Base-by-base conservation (phyloP, 202 grass and related monocot genomes). In the Carex arenaria region DNA sequence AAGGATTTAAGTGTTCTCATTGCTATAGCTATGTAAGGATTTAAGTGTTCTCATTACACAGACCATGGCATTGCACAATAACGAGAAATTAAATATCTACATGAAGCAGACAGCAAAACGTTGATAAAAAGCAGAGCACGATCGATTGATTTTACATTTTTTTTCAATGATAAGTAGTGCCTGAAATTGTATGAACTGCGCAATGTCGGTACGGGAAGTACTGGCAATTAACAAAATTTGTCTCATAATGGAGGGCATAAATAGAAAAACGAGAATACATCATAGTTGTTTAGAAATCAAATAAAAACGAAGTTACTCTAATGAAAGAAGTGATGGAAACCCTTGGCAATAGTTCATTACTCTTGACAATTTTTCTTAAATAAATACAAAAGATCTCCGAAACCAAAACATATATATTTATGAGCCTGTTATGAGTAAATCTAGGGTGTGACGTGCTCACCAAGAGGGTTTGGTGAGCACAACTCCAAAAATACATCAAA, bases 231-330 rank as follows among this genome's bases (percentile, higher is more conserved):
- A 34, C 72, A 56, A 34, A 76, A 56, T 22, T 49, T 45, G n/a
- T 77, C 23, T 56, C 49, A 77, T 77, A 56, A 34, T 77, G 30
- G 54, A 78, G 72, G 6, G 7, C 72, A 76, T 18, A 76, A 55
- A 18, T 76, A 56, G 5, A 56, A 76, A 78, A 59, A 36, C 1
- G 17, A 57, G 0, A 28, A 59, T 36, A 19, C 14, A 32, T 59
- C 30, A 32, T 36, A 59, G 3, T 3, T 78, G 30, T 38, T 56
- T 59, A 38, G 52, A 36, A 77, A 56, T 18, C 7, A n/a, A 57
- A 31, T 26, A 34, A 32, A 54, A 53, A 31, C 12, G 13, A 55
- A 56, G 13, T 57, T 54, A 77, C 15, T 36, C 49, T 36, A 36
- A 36, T 56, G 28, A n/a, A 76, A 15, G 49, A 18, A 18, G 17